A percentile compares a stretch with the other conserved stretches of the same genome.
Evolutionary conservation across 2,329 filamentous ascomycete species (phyloP).

Genomic region (Pleoardoris graminearum): DNA sequence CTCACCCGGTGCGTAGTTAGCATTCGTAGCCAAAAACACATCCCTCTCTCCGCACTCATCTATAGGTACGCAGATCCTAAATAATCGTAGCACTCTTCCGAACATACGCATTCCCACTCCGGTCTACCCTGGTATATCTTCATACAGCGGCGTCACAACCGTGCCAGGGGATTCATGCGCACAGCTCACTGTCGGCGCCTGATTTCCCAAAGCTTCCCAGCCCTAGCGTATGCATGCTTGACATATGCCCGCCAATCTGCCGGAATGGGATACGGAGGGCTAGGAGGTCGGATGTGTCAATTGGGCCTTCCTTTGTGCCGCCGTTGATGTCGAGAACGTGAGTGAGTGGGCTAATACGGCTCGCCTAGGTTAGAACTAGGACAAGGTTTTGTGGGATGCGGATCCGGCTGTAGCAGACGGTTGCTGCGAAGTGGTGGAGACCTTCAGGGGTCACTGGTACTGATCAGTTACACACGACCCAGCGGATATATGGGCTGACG

Average conservation of each 20-base stretch:
- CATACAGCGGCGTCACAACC: neutral
- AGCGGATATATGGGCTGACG: no score
- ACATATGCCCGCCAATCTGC: constrained; percentile 17
- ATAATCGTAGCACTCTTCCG: neutral
- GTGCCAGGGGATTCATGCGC: constrained; percentile 7
- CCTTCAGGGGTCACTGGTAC: constrained; percentile 2
- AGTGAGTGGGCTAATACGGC: neutral
- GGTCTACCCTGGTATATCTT: neutral
- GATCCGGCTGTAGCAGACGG: constrained; percentile 8
- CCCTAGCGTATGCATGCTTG: constrained; percentile 25
- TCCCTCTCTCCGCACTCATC: constrained; percentile 19
- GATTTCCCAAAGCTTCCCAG: neutral
- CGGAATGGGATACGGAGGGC: constrained; percentile 11
- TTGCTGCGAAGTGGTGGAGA: constrained; percentile 3
- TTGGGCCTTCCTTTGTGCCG: constrained; percentile 24
- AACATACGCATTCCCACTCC: neutral
- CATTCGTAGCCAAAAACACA: constrained; percentile 7
- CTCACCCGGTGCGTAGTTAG: constrained; percentile 2
- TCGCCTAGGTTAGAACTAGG: neutral
- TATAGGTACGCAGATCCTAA: constrained; percentile 1
- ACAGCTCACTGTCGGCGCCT: constrained; percentile 8
- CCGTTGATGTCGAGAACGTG: constrained; percentile 11
- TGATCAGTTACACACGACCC: no score
- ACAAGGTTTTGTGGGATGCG: neutral
- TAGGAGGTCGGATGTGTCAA: constrained; percentile 27